Conservation (phyloP, 805 yeast genomes). For the Yamadazyma akitaensis region DNA sequence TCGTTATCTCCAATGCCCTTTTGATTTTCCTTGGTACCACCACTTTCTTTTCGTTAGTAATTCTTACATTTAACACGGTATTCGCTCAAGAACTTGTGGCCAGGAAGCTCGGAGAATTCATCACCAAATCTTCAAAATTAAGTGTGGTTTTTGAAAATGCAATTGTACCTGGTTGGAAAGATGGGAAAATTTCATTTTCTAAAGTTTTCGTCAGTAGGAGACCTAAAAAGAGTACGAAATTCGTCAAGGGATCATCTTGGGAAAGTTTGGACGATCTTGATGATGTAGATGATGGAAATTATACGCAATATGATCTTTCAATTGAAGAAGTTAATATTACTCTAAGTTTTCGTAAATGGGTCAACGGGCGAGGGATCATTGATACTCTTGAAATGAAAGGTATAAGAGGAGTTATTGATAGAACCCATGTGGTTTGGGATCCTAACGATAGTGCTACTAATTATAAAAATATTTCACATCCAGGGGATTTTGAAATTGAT, state of each 20-base stretch:
- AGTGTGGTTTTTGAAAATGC: conserved; percentile 90
- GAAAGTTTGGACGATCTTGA: conserved; percentile 38
- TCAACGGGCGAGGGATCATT: conserved; percentile 84
- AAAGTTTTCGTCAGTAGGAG: conserved; percentile 84
- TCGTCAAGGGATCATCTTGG: conserved; percentile 50
- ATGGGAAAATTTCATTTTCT: conserved; percentile 77
- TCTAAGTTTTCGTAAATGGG: conserved; percentile 79
- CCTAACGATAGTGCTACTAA: conserved; percentile 79
- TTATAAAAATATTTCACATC: conserved; percentile 66
- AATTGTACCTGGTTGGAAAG: conserved; percentile 90
- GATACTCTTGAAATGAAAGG: conserved; percentile 77
- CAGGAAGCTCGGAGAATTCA: conserved; percentile 69
- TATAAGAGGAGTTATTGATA: conserved; percentile 86
- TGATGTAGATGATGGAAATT: conserved; percentile 80
- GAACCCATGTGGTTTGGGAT: conserved; percentile 83
- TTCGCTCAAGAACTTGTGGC: conserved; percentile 90
- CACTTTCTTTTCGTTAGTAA: conserved; percentile 77
- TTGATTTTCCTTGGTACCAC: conserved; percentile 86
- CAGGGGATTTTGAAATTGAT: conserved; percentile 93
- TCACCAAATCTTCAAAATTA: conserved; percentile 79
- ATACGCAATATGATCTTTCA: conserved; percentile 91
- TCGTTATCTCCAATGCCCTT: conserved; percentile 80
- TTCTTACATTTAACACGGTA: conserved; percentile 76
- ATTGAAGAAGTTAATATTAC: conserved; percentile 82
- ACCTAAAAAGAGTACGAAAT: conserved; percentile 56